Evolutionary conservation across 495 filamentous ascomycete species (phyloP).

Genomic region (Jackrogersella multiformis): DNA sequence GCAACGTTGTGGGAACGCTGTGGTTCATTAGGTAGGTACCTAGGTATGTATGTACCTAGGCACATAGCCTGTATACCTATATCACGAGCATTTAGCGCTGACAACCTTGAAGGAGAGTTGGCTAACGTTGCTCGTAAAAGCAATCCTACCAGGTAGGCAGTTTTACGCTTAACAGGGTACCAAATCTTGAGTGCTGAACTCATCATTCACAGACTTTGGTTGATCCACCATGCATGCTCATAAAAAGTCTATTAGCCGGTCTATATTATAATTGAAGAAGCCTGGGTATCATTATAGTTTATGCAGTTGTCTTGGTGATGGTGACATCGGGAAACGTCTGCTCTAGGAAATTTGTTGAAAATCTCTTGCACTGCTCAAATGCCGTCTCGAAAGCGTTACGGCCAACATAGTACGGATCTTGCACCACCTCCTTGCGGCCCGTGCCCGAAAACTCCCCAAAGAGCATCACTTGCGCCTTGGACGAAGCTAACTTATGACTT

Average conservation of each 20-base stretch:
- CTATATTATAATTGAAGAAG: slow-evolving; percentile 8
- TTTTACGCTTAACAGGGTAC: not conserved
- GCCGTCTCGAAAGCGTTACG: slow-evolving; percentile 83
- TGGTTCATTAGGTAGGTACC: too few relatives aligned
- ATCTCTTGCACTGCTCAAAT: slow-evolving; percentile 82
- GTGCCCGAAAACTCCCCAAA: slow-evolving; percentile 85
- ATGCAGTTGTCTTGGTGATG: slow-evolving; percentile 26
- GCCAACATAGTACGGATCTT: slow-evolving; percentile 92
- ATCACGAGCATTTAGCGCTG: too few relatives aligned
- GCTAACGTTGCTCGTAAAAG: not conserved
- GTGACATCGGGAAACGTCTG: slow-evolving; percentile 57
- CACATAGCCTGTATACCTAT: too few relatives aligned
- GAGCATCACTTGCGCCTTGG: slow-evolving; percentile 71
- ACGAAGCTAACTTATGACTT: slow-evolving; percentile 55
- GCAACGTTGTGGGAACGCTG: not conserved
- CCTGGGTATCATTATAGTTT: slow-evolving; percentile 28
- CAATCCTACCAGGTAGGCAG: too few relatives aligned
- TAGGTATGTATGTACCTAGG: too few relatives aligned
- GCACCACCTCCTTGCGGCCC: slow-evolving; percentile 73
- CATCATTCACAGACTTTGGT: not conserved
- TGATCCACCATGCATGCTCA: not conserved
- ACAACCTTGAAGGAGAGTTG: too few relatives aligned
- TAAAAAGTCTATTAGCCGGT: slow-evolving; percentile 10
- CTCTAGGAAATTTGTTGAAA: slow-evolving; percentile 78
- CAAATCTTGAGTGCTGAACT: not conserved